Percentiles rank a stretch among this genome's conserved stretches.
These are phyloP conservation scores for Pelargonium australe DNA, from an alignment of 441 rosid species.

Conservation along the genomic window DNA sequence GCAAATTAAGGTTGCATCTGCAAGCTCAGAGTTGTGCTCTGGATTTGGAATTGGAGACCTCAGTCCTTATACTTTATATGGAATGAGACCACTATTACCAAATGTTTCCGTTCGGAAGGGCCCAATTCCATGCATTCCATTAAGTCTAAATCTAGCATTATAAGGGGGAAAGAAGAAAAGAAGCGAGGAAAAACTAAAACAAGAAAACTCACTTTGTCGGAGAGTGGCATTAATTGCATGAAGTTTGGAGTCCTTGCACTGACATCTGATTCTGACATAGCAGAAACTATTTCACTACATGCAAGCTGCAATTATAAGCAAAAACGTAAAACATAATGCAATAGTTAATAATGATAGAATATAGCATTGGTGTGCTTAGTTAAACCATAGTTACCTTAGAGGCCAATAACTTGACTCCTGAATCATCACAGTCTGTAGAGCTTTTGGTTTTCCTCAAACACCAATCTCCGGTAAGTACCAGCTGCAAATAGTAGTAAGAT, in stretches of 20 bases:
- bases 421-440: slow-evolving; percentile 45
- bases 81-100: no score
- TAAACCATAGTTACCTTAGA: slow-evolving; percentile 42
- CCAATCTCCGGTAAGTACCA: slow-evolving; percentile 55
- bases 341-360: background rate
- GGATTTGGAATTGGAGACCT: background rate
- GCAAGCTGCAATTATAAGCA: slow-evolving; percentile 38
- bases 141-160: no score
- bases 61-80: no score
- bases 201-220: slow-evolving; percentile 28
- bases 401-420: slow-evolving; percentile 41
- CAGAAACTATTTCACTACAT: slow-evolving; percentile 93
- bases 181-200: slow-evolving; percentile 7
- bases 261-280: slow-evolving; percentile 92
- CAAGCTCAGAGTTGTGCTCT: background rate
- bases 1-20: background rate
- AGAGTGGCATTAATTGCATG: slow-evolving; percentile 22
- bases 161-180: no score
- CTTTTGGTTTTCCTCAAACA: slow-evolving; percentile 46
- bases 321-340: slow-evolving; percentile 6
- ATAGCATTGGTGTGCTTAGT: background rate
- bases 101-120: no score
- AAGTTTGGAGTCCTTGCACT: slow-evolving; percentile 31
- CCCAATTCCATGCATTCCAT: no score
- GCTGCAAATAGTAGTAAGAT: slow-evolving; percentile 35